Evolutionary conservation across 176 grass and related monocot species (phyloP).

Genomic region (Avena atlantica): DNA sequence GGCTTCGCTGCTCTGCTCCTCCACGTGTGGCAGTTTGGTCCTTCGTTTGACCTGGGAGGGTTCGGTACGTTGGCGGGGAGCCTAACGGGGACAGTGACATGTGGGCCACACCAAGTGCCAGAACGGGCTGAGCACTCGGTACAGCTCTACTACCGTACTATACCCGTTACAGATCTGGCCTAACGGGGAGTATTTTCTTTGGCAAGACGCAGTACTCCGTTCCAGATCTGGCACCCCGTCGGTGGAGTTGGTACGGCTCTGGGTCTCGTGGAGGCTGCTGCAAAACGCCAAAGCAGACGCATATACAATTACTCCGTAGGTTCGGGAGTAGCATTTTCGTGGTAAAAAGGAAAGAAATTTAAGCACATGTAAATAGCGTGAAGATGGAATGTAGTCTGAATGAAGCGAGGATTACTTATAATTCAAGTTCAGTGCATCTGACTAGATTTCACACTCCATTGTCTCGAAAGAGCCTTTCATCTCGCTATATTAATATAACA

Average conservation of each 20-base stretch:
- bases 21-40: constrained; percentile 30
- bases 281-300: background rate
- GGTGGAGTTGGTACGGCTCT: background rate
- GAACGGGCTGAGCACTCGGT: background rate
- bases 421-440: no score
- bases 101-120: constrained; percentile 1
- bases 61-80: constrained; percentile 44
- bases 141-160: no score
- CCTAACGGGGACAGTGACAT: constrained; percentile 33
- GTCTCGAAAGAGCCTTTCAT: no score
- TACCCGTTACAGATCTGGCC: constrained; percentile 18
- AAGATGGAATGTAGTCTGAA: no score
- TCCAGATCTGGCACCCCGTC: constrained; percentile 34
- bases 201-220: background rate
- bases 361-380: no score
- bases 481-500: no score
- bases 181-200: background rate
- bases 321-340: no score
- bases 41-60: constrained; percentile 22
- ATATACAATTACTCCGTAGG: background rate
- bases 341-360: no score
- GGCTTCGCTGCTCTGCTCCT: background rate
- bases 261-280: background rate
- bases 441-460: no score
- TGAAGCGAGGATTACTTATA: no score